Evolutionary conservation across 139 green algal genomes (phyloP).

Genomic region (Astrephomene gubernaculifera): DNA sequence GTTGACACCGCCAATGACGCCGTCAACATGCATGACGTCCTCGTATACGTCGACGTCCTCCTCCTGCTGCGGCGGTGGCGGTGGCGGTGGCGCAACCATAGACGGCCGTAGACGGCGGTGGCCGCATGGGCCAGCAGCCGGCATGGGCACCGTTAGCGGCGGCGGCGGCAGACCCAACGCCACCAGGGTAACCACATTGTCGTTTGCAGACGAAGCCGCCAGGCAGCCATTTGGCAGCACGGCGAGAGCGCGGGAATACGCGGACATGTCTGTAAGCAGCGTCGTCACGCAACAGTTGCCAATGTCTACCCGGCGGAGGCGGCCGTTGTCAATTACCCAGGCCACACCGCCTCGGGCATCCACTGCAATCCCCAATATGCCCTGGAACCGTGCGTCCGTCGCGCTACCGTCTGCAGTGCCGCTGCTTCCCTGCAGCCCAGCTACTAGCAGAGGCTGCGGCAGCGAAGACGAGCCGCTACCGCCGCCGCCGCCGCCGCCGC

Average conservation of each 20-base stretch:
- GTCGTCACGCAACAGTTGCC: not conserved
- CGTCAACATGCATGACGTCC: not conserved
- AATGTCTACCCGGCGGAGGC: not conserved
- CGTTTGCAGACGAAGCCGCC: not conserved
- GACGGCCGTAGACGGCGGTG: not conserved
- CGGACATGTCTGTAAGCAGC: not conserved
- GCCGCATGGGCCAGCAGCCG: no score
- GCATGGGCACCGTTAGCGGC: no score
- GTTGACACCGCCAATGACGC: not conserved
- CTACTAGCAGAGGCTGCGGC: not conserved
- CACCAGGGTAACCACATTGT: not conserved
- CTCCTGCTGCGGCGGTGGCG: not conserved
- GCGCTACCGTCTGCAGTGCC: not conserved
- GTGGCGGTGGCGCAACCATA: not conserved
- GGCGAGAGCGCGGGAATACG: not conserved
- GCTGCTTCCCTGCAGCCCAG: not conserved
- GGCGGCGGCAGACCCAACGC: not conserved
- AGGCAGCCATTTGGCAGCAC: not conserved
- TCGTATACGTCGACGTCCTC: no score
- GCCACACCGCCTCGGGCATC: not conserved
- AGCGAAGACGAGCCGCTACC: not conserved
- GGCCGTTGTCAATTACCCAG: not conserved
- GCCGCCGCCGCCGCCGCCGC: no score
- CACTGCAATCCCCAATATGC: not conserved
- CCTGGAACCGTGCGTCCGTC: not conserved